Base-by-base conservation (phyloP, 805 yeast species). In the Yamadazyma paraphyllophila region DNA sequence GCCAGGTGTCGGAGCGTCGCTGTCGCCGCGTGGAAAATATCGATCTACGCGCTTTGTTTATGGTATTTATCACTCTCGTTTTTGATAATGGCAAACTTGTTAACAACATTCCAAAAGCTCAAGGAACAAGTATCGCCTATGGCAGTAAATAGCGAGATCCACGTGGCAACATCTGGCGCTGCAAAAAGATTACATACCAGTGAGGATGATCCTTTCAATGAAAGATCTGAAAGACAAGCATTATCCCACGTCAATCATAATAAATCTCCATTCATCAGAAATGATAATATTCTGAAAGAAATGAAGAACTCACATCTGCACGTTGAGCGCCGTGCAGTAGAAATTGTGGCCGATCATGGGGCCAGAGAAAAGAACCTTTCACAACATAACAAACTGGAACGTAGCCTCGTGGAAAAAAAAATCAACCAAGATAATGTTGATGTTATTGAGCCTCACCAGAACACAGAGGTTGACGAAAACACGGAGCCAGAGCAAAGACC, bases 121-220 rank as follows among this genome's bases (percentile, higher is more conserved):
- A 47, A 47, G 30, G 44, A 44, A 9, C 46, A 42, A 26, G 49
- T 40, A 6, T 42, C 45, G 35, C 40, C 40, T 6, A 35, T 35
- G 38, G 38, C 44, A 10, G 38, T 33, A 9, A 29, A 29, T 9
- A 29, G 31, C 13, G 31, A 29, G 13, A 29, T 29, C 31, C 31
- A 29, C 8, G 10, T 32, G 5, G 36, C 36, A 45, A 32, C 45
- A 44, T 6, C 39, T 43, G 48, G 48, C 41, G 34, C 36, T 39
- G 13, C 36, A 34, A 41, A 39, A 45, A 25, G 44, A 27, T 20
- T 42, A 7, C 26, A 43, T 16, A 36, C 40, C 12, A 47, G 50
- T 39, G 51, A 48, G 32, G 58, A 54, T 43, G 51, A 55, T 31
- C 60, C 60, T 20, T 56, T 50, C 47, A 46, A 61, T 45, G 55